phyloP scores from a whole-genome alignment of 2,329 filamentous ascomycete genomes.

The Pestalotiopsis sp. region DNA sequence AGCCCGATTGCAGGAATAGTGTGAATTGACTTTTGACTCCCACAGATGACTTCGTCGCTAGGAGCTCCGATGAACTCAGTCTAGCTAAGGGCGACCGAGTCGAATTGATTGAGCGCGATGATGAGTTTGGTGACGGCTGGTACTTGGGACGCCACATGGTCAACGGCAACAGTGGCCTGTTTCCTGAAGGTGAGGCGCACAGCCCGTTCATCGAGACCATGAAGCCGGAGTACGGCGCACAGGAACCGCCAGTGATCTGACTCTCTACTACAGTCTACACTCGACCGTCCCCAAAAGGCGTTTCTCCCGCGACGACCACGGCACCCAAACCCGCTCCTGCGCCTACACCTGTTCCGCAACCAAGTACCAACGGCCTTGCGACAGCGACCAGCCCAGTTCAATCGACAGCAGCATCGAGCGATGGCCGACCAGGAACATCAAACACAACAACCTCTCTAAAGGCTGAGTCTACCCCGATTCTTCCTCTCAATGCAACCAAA shows the following conservation, averaged over 20 bases:
- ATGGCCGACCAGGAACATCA: slow-evolving; percentile 26
- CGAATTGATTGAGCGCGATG: slow-evolving; percentile 81
- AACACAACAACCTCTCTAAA: slow-evolving; percentile 19
- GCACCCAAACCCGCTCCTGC: slow-evolving; percentile 21
- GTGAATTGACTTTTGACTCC: slow-evolving; percentile 14
- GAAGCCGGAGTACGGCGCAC: background rate
- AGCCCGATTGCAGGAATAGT: background rate
- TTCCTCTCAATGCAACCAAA: slow-evolving; percentile 46
- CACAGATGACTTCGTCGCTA: slow-evolving; percentile 86
- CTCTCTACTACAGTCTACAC: slow-evolving; percentile 57
- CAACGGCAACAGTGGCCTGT: slow-evolving; percentile 76
- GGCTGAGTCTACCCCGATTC: slow-evolving; percentile 35
- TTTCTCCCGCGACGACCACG: slow-evolving; percentile 23
- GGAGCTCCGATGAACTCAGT: slow-evolving; percentile 91
- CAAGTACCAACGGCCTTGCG: slow-evolving; percentile 25
- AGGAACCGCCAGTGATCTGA: background rate
- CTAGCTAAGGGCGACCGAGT: slow-evolving; percentile 83
- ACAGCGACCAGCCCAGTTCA: slow-evolving; percentile 23
- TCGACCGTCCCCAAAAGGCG: slow-evolving; percentile 54
- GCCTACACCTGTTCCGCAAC: slow-evolving; percentile 24
- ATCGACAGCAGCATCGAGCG: slow-evolving; percentile 28
- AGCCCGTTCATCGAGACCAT: background rate
- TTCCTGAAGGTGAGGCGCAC: slow-evolving; percentile 70
- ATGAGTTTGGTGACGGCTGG: slow-evolving; percentile 89
- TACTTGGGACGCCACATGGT: slow-evolving; percentile 76